These are phyloP conservation scores for Apiospora arundinis DNA, from an alignment of 2,329 filamentous ascomycete genomes.

Conservation along the genomic window DNA sequence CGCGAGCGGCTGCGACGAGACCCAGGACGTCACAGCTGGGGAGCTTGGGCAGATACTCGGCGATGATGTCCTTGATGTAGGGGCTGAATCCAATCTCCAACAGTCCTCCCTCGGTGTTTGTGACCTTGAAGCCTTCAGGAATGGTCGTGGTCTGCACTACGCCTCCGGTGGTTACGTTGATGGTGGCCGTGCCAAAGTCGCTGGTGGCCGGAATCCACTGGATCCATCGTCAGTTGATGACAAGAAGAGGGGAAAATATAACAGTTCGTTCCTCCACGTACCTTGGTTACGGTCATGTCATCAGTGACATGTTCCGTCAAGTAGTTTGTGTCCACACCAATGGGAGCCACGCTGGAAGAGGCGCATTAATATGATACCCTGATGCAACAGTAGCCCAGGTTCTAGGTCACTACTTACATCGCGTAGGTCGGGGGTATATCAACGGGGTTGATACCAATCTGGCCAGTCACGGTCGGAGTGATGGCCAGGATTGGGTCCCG, in stretches of 20 bases:
- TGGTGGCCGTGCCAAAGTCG: slow-evolving; percentile 1
- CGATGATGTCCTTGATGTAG: neutral
- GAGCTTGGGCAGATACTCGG: neutral
- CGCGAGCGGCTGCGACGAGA: neutral
- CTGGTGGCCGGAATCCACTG: neutral
- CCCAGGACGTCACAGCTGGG: neutral
- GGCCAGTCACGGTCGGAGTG: neutral
- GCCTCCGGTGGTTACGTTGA: neutral
- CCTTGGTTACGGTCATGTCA: neutral
- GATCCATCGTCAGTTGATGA: neutral
- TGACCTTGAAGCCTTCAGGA: neutral
- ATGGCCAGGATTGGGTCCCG: neutral
- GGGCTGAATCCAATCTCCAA: neutral
- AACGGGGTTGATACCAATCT: slow-evolving; percentile 8
- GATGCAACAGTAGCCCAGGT: no score
- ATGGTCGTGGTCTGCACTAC: neutral
- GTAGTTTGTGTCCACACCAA: neutral
- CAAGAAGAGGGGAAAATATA: no score
- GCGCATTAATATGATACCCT: neutral
- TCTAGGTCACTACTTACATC: neutral
- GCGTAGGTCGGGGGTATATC: neutral
- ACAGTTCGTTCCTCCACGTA: neutral
- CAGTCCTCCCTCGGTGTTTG: neutral
- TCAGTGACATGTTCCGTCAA: neutral
- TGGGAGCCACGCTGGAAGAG: neutral